Conservation (phyloP, 768 basidiomycete species). For the Serendipita sp. region DNA sequence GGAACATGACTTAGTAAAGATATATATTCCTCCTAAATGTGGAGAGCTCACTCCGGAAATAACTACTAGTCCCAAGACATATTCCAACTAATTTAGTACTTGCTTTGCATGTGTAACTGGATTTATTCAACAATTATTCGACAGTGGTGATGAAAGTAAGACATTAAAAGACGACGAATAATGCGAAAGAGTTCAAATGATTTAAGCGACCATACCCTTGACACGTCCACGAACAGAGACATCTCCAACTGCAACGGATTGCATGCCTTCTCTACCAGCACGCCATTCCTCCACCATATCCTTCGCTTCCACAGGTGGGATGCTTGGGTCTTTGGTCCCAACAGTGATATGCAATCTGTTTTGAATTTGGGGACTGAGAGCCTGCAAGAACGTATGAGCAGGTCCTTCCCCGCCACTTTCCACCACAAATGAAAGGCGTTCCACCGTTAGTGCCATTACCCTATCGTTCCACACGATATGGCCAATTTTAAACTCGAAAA, state of each 20-base stretch:
- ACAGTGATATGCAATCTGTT: constrained; percentile 70
- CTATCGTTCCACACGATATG: constrained; percentile 57
- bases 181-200: background rate
- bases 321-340: constrained; percentile 39
- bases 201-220: constrained; percentile 12
- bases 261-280: constrained; percentile 15
- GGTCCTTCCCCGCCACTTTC: constrained; percentile 17
- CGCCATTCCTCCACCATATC: constrained; percentile 42
- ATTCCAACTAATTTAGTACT: too few species aligned
- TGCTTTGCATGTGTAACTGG: too few species aligned
- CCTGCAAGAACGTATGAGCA: constrained; percentile 32
- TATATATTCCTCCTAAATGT: too few species aligned
- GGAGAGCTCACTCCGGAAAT: too few species aligned
- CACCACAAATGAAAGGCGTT: constrained; percentile 30
- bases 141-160: too few species aligned
- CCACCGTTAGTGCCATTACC: constrained; percentile 67
- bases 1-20: background rate
- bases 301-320: constrained; percentile 56
- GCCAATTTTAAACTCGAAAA: constrained; percentile 45
- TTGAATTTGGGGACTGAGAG: constrained; percentile 31
- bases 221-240: constrained; percentile 19
- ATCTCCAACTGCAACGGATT: constrained; percentile 18
- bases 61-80: too few species aligned
- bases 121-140: too few species aligned
- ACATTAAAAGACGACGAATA: background rate